Evolutionary conservation across 1,284 basidiomycete species (phyloP), one percentile per base, ranked within the genome.

Genomic region (Malassezia equina): DNA sequence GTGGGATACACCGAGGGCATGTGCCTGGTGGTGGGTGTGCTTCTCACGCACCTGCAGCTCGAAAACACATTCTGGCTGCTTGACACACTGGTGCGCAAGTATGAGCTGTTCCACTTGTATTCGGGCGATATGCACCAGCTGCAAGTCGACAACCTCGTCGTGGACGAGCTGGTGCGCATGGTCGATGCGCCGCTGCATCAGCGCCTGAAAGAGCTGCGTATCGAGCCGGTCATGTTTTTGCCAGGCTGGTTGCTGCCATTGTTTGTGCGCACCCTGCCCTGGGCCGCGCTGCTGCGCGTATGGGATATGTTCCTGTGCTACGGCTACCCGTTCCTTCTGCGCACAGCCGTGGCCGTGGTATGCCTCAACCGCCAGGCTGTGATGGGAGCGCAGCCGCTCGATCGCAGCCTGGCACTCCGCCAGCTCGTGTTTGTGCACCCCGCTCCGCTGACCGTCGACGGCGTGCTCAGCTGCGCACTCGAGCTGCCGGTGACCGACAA

Each of bases 11-110:
- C 61, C 39, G 17, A 66, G 84, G 87, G 85, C 8, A 79, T 94
- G 55, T 82, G 84, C 3, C 77, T 83, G 15, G 81, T 94, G 46
- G 83, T 84, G 9, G 88, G 86, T 0, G 83, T 87, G 52, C 76
- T 93, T 24, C 76, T 94, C 0, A 78, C 88, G 25, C 84, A 89
- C 55, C 83, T 86, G 1, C 87, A 86, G 0, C 86, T 90, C 58
- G 89, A 94, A 74, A 88, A 93, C 60, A 86, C 88, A 0, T 95
- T 95, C 71, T 94, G 88, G 88, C 66, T 79, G 11, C 65, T 80
- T 9, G 69, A 71, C 7, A 88, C 88, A 3, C 85, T 94, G 57
- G 78, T 90, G 7, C 84, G 86, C 25, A 80, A 85, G 3, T 64
- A 65, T 19, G 67, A 69, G 52, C 62, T 73, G 63, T 64, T 64